Evolutionary conservation across 2,329 filamentous ascomycete genomes (phyloP), one percentile per base, ranked within the genome.

Genomic region (Paracoccidioides brasiliensis): DNA sequence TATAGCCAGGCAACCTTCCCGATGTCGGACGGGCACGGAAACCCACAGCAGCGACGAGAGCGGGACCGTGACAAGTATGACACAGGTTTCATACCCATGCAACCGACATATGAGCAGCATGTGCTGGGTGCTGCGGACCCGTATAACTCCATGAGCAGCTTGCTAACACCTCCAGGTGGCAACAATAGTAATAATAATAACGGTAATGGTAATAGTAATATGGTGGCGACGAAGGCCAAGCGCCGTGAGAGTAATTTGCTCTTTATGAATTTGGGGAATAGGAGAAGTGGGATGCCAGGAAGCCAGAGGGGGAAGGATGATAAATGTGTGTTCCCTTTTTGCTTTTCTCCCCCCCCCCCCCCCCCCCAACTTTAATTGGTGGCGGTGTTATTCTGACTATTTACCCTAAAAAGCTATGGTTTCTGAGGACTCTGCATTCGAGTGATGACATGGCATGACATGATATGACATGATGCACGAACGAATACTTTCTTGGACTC

Each of bases 1-100:
- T 83, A 83, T 64, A 78, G 80, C 56, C 80, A 83, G 61, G 77
- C 76, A 8, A 74, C 73, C 8, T 80, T 82, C 64, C 66, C 64
- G 40, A 28, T 9, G n/a, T n/a, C 30, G 12, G 10, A 10, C 35
- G 35, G 35, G 35, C 6, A 37, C 35, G 35, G 35, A 10, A 37
- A 37, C 35, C 53, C 7, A 10, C 7, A 46, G 2, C 44, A 33
- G 30, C 44, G 33, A 14, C 44, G 44, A 14, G 44, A 46, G 14
- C 22, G 44, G 3, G 44, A 46, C 44, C 44, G 62, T n/a, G 61
- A 61, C 42, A 68, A 66, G 22, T 70, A 76, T 55, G 75, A 79
- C 37, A 76, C 75, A 5, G 77, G 77, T 2, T 79, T 80, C 59
- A 73, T 76, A 33, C 74, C 76, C 1, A 65, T 79, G 55, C 75